A percentile compares a stretch with the other conserved stretches of the same genome.
phyloP scores from a whole-genome alignment of 371 early-diverging fungal genomes.

The Gilbertella persicaria region DNA sequence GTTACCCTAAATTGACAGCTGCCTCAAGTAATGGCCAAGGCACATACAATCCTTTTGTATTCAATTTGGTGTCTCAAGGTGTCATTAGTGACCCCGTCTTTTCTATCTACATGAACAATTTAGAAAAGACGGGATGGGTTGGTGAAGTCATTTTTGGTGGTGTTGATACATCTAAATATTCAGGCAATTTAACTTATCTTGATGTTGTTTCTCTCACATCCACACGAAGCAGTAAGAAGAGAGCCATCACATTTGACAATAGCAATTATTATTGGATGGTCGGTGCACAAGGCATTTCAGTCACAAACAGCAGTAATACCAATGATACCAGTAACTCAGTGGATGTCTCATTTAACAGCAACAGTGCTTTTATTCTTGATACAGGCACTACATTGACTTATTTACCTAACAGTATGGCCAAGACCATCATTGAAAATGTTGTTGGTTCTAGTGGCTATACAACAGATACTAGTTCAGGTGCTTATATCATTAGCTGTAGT shows the following conservation, averaged over 20 bases:
- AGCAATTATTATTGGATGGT: constrained; percentile 53
- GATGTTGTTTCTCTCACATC: constrained; percentile 31
- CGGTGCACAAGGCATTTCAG: constrained; percentile 34
- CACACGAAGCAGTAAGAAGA: constrained; percentile 2
- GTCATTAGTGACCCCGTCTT: constrained; percentile 38
- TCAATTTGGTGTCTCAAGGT: constrained; percentile 37
- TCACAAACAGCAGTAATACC: constrained; percentile 9
- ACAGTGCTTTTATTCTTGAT: constrained; percentile 40
- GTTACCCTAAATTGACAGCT: constrained; percentile 41
- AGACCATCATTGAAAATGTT: constrained; percentile 20
- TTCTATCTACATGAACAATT: constrained; percentile 41
- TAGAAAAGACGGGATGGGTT: constrained; percentile 27
- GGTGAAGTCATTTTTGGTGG: constrained; percentile 68
- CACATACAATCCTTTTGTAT: constrained; percentile 42
- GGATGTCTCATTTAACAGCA: background rate
- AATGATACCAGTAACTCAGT: background rate
- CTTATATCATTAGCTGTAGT: constrained; percentile 29
- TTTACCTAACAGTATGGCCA: constrained; percentile 30
- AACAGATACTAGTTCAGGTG: constrained; percentile 22
- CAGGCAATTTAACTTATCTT: constrained; percentile 52
- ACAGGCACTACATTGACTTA: constrained; percentile 55
- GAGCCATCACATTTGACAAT: background rate
- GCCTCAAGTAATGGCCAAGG: constrained; percentile 23
- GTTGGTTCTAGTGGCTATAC: constrained; percentile 18
- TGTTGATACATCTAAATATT: constrained; percentile 52